A percentile compares a stretch with the other conserved stretches of the same genome.
Conservation (phyloP, 768 basidiomycete genomes). For the Clavaria fumosa region DNA sequence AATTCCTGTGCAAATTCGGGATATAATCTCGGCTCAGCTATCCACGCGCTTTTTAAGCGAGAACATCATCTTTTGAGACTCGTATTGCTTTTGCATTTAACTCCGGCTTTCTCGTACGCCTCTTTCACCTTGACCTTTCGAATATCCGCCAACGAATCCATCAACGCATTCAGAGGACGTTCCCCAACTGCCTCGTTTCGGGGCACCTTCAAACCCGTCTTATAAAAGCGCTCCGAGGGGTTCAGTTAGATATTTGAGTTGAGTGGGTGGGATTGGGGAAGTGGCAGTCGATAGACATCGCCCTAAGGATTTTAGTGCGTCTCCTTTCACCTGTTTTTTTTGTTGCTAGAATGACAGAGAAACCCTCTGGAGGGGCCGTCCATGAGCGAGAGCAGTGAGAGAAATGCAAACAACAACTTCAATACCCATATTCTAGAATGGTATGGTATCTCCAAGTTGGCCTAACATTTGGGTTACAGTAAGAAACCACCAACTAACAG, state of each 20-base stretch:
- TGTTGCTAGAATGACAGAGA: constrained; percentile 56
- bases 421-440: too few species aligned
- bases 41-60: too few species aligned
- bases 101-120: constrained; percentile 80
- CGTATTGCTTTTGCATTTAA: constrained; percentile 91
- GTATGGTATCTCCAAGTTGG: too few species aligned
- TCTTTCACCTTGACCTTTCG: constrained; percentile 89
- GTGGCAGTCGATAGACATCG: constrained; percentile 63
- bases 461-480: too few species aligned
- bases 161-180: constrained; percentile 68
- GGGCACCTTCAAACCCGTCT: constrained; percentile 78
- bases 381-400: constrained; percentile 35
- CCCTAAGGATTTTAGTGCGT: constrained; percentile 73
- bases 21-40: constrained; percentile 46
- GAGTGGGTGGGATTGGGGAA: constrained; percentile 50
- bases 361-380: constrained; percentile 90
- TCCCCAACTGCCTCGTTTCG: constrained; percentile 93
- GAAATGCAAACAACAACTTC: too few species aligned
- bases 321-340: constrained; percentile 93
- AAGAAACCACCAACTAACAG: too few species aligned
- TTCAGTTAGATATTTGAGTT: constrained; percentile 74
- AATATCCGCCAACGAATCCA: constrained; percentile 77
- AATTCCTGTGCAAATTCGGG: constrained; percentile 32
- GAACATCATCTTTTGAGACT: too few species aligned
- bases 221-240: constrained; percentile 61